These are phyloP conservation scores for Schwanniomyces sp. DNA, from an alignment of 805 yeast species.

Conservation along the genomic window DNA sequence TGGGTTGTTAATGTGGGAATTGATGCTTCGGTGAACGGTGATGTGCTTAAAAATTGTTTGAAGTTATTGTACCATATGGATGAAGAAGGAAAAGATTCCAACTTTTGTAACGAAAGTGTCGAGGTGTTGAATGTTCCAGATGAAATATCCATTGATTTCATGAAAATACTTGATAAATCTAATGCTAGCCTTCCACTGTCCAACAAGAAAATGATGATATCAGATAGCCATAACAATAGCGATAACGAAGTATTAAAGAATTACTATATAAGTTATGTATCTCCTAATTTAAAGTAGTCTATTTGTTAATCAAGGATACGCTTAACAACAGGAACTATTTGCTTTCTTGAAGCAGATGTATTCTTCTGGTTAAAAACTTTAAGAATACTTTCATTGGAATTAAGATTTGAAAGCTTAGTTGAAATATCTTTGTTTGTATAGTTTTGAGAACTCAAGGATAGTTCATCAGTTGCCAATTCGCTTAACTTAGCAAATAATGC, in stretches of 20 bases:
- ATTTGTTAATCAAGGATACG: slow-evolving; percentile 21
- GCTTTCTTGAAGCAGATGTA: slow-evolving; percentile 73
- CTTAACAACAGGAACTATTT: slow-evolving; percentile 69
- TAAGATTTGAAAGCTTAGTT: slow-evolving; percentile 8
- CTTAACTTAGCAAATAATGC: slow-evolving; percentile 17
- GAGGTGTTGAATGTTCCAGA: slow-evolving; percentile 9
- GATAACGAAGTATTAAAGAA: slow-evolving; percentile 6
- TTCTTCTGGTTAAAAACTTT: slow-evolving; percentile 47
- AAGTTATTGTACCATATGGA: slow-evolving; percentile 26
- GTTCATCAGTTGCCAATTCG: slow-evolving; percentile 15
- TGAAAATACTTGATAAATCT: slow-evolving; percentile 1
- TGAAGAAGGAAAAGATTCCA: slow-evolving; percentile 6
- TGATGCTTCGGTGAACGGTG: slow-evolving; percentile 20
- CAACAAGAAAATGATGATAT: slow-evolving; percentile 10
- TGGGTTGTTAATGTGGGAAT: slow-evolving; percentile 42
- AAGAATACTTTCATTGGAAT: slow-evolving; percentile 9
- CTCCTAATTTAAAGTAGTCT: slow-evolving; percentile 1
- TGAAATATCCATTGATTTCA: neutral
- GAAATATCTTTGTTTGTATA: slow-evolving; percentile 17
- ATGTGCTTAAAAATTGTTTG: slow-evolving; percentile 18
- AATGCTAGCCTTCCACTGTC: slow-evolving; percentile 19
- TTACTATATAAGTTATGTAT: slow-evolving; percentile 25
- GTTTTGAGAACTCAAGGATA: slow-evolving; percentile 25
- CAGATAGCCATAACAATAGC: slow-evolving; percentile 3
- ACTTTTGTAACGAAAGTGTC: slow-evolving; percentile 13